Conservation (phyloP, 495 filamentous ascomycete genomes). For the Penicillium robsamsonii region DNA sequence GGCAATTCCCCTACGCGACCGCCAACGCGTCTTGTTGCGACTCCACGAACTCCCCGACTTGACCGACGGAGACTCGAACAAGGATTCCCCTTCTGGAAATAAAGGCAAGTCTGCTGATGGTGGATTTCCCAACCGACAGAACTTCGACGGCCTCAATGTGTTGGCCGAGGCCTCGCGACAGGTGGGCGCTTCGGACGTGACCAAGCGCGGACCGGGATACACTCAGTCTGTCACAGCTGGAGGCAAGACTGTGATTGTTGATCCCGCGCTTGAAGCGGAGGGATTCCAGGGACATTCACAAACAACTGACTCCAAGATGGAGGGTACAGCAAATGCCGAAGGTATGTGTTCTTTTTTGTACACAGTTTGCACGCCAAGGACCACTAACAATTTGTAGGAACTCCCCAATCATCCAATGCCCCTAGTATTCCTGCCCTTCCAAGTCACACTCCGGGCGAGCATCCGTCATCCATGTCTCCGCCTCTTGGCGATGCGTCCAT, state of each 20-base stretch:
- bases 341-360: conserved; percentile 10
- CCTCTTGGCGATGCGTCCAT: conserved; percentile 39
- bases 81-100: conserved; percentile 36
- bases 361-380: background rate
- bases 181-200: conserved; percentile 51
- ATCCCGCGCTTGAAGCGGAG: conserved; percentile 48
- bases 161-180: conserved; percentile 80
- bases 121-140: conserved; percentile 47
- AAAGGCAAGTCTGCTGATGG: conserved; percentile 41
- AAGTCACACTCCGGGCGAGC: conserved; percentile 34
- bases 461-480: conserved; percentile 40
- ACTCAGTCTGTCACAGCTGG: conserved; percentile 48
- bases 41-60: conserved; percentile 49
- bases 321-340: conserved; percentile 30
- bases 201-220: conserved; percentile 43
- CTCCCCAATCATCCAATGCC: conserved; percentile 31
- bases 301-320: conserved; percentile 29
- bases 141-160: conserved; percentile 73
- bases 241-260: conserved; percentile 49
- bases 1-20: conserved; percentile 63
- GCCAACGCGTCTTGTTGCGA: conserved; percentile 62
- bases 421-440: conserved; percentile 37
- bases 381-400: conserved; percentile 30
- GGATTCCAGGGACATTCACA: conserved; percentile 41
- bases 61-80: conserved; percentile 38